Base-by-base conservation (phyloP, 75 land plant species). In the Pseudotsuga menziesii region DNA sequence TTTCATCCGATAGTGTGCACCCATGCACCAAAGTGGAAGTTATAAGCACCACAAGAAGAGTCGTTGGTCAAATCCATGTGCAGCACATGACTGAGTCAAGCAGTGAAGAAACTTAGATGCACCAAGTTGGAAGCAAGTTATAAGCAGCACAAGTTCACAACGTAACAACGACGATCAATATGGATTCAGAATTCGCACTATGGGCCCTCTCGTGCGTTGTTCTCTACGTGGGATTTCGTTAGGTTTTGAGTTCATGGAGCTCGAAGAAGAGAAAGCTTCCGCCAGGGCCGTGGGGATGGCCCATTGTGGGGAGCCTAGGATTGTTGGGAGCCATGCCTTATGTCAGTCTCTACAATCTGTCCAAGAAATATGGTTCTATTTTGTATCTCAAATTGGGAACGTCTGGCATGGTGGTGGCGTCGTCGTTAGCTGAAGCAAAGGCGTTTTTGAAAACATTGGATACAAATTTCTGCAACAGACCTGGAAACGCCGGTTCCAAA, bases 331-430 rank as follows among this genome's bases (percentile, higher is more conserved):
- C 61, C 61, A 79, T 77, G 73, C 83, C 88, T 19, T 88, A 86
- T 56, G 82, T 77, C 17, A 16, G 72, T 3, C 70, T 89, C 7
- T 77, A 82, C 41, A 39, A 75, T 4, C 22, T 89, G 59, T 78
- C 89, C 54, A 78, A 77, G 81, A 76, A 63, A 44, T 84, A 83
- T 63, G 89, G 89, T 0, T 84, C 91, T 4, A 59, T 89, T 57
- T 73, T 89, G 84, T 77, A 76, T 57, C 77, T 89, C 4, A 81
- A 82, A 25, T 55, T 89, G 81, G 91, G 91, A 23, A 74, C 71
- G 1, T 36, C 26, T 52, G 39, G 27, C 13, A 56, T 87, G 74
- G 86, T 87, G 35, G 89, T 89, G 14, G 86, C 80, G 0, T 84
- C 84, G 17, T 75, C 83, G 1, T 82, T 86, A 8, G 86, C 72